A percentile compares a stretch with the other conserved stretches of the same genome.
These are phyloP conservation scores for Vitis hybrid DNA, from an alignment of 177 flowering plant species.

Conservation along the genomic window DNA sequence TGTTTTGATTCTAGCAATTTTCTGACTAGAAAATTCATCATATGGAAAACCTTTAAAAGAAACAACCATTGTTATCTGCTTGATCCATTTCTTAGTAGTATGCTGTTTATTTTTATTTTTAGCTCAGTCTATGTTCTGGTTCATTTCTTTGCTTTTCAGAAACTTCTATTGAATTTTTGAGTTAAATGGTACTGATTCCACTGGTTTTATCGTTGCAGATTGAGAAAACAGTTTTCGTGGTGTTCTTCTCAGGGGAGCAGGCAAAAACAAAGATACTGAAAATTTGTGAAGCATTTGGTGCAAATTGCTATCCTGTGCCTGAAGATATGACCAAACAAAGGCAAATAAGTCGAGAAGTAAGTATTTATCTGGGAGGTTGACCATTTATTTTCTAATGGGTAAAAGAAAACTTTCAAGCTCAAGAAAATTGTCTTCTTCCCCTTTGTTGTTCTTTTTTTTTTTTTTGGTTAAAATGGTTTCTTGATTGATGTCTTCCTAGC, in stretches of 20 bases:
- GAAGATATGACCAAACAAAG: conserved; percentile 83
- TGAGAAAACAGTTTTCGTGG: conserved; percentile 88
- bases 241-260: conserved; percentile 97
- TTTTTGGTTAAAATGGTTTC: not conserved
- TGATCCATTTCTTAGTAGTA: not conserved
- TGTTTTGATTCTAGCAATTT: not conserved
- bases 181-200: not conserved
- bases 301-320: conserved; percentile 97
- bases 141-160: not conserved
- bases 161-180: not conserved
- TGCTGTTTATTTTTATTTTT: not conserved
- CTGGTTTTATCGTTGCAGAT: conserved; percentile 53
- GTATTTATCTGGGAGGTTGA: conserved; percentile 14
- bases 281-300: conserved; percentile 98
- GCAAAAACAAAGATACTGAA: conserved; percentile 87
- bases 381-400: not conserved
- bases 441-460: not conserved
- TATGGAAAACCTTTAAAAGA: not conserved
- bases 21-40: not conserved
- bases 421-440: not conserved
- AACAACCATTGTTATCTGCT: not conserved
- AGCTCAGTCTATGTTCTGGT: not conserved
- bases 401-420: not conserved
- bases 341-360: conserved; percentile 85
- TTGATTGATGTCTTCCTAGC: not conserved